phyloP scores from a whole-genome alignment of 1,284 basidiomycete genomes.

The Ceratobasidium papillatum region DNA sequence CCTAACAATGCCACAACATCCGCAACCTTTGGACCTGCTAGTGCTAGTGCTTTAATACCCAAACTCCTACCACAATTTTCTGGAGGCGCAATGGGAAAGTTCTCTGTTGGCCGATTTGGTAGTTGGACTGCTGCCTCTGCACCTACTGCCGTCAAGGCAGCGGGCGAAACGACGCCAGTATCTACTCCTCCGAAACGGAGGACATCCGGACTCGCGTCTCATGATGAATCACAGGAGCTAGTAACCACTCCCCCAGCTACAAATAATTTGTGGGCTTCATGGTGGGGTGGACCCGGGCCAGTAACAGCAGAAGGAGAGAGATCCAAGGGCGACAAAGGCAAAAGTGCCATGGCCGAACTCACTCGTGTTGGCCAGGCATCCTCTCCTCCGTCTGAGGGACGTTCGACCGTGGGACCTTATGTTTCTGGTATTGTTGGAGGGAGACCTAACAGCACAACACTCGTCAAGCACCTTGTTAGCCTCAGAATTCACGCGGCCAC shows the following conservation, averaged over 20 bases:
- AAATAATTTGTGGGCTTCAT: constrained; percentile 32
- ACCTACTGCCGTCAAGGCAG: constrained; percentile 23
- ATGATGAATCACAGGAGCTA: constrained; percentile 44
- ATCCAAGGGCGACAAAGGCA: constrained; percentile 54
- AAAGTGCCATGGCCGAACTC: constrained; percentile 50
- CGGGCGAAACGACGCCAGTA: background rate
- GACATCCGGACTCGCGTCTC: constrained; percentile 6
- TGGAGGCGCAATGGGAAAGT: constrained; percentile 74
- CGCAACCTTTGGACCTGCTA: constrained; percentile 68
- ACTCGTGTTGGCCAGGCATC: constrained; percentile 15
- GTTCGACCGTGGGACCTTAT: constrained; percentile 35
- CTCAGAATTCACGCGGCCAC: constrained; percentile 89
- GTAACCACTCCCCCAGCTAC: constrained; percentile 51
- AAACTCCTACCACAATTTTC: constrained; percentile 73
- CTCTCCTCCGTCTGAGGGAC: background rate
- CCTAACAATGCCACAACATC: constrained; percentile 52
- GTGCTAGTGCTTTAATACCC: constrained; percentile 63
- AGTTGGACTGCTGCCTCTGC: constrained; percentile 54
- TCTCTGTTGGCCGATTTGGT: constrained; percentile 73
- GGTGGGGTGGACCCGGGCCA: constrained; percentile 27
- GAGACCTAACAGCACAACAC: constrained; percentile 64
- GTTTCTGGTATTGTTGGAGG: constrained; percentile 49
- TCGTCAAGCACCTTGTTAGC: constrained; percentile 81
- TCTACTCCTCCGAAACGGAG: background rate
- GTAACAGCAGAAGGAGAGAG: constrained; percentile 52